phyloP scores from a whole-genome alignment of 2,329 filamentous ascomycete genomes.

The Rhynchosporium graminicola region DNA sequence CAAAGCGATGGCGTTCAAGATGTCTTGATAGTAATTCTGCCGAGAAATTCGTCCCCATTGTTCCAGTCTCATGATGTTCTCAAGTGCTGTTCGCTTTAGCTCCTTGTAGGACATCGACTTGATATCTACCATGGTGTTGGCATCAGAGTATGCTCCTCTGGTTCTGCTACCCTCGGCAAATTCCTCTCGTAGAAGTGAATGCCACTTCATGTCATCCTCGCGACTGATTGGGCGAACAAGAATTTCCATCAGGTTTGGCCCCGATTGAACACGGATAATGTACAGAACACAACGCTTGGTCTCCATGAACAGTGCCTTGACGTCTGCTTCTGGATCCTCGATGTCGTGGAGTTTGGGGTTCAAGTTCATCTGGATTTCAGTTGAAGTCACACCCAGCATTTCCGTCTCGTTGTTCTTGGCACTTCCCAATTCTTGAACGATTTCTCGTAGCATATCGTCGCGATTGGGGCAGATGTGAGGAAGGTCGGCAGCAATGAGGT shows the following conservation, averaged over 20 bases:
- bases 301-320: slow-evolving; percentile 95
- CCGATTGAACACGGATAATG: slow-evolving; percentile 95
- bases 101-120: slow-evolving; percentile 88
- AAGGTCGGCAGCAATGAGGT: slow-evolving; percentile 78
- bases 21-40: slow-evolving; percentile 91
- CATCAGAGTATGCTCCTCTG: slow-evolving; percentile 85
- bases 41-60: slow-evolving; percentile 81
- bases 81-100: slow-evolving; percentile 87
- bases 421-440: slow-evolving; percentile 90
- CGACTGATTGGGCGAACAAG: slow-evolving; percentile 83
- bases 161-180: slow-evolving; percentile 67
- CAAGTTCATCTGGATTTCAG: slow-evolving; percentile 85
- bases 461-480: slow-evolving; percentile 73
- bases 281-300: slow-evolving; percentile 97
- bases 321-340: slow-evolving; percentile 88
- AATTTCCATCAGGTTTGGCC: slow-evolving; percentile 90
- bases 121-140: slow-evolving; percentile 81
- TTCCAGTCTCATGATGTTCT: slow-evolving; percentile 91
- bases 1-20: slow-evolving; percentile 94
- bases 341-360: slow-evolving; percentile 87
- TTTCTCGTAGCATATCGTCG: slow-evolving; percentile 87
- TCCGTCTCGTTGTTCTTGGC: slow-evolving; percentile 97
- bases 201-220: slow-evolving; percentile 91
- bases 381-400: slow-evolving; percentile 78
- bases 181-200: slow-evolving; percentile 77